A percentile compares a stretch with the other conserved stretches of the same genome.
Evolutionary conservation across 1,284 basidiomycete genomes (phyloP).

Genomic region (Gastroboletus turbinatus): DNA sequence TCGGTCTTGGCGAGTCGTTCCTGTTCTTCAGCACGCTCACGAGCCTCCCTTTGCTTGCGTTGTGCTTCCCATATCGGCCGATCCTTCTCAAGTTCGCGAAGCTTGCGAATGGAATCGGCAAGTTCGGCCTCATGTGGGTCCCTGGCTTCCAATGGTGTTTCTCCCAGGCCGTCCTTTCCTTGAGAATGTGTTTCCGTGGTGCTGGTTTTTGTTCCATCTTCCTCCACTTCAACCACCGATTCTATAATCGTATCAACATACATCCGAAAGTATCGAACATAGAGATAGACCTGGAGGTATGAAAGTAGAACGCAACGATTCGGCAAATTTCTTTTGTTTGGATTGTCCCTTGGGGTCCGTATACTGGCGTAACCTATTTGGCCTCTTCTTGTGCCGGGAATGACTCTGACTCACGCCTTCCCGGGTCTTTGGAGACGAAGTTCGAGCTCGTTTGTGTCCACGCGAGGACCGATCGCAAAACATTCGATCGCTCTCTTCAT

Average conservation of each 20-base stretch:
- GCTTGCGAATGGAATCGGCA: conserved; percentile 63
- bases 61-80: conserved; percentile 59
- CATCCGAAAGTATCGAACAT: not conserved
- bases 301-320: conserved; percentile 8
- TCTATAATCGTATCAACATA: conserved; percentile 16
- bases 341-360: conserved; percentile 36
- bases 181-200: conserved; percentile 8
- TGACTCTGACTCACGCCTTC: conserved; percentile 41
- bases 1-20: conserved; percentile 37
- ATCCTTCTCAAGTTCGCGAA: conserved; percentile 67
- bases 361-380: conserved; percentile 37
- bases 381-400: conserved; percentile 39
- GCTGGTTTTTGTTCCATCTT: conserved; percentile 28
- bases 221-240: conserved; percentile 39
- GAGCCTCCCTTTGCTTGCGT: conserved; percentile 45
- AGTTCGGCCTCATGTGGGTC: conserved; percentile 46
- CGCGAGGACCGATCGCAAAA: conserved; percentile 26
- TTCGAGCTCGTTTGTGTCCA: conserved; percentile 47
- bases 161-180: not conserved
- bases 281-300: conserved; percentile 19
- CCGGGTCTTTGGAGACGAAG: conserved; percentile 42
- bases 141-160: conserved; percentile 32
- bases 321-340: not conserved
- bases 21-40: conserved; percentile 47
- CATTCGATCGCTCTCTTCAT: conserved; percentile 22